Conservation (phyloP, 129 eudicot species). For the Mikania micrantha region DNA sequence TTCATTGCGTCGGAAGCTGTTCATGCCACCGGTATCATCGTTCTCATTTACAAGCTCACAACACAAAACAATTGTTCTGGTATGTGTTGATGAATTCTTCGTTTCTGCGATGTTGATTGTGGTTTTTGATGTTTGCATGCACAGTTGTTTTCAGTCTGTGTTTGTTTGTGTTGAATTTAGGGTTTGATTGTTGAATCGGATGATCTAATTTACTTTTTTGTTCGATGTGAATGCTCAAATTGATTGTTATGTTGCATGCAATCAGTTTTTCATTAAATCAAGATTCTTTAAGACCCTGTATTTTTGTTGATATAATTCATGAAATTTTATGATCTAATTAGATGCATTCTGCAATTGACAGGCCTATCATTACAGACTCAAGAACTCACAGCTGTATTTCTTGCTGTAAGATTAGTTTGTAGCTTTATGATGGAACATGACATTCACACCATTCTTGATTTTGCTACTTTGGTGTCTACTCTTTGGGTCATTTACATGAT, state of each 20-base stretch:
- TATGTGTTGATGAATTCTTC: background rate
- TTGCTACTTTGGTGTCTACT: constrained; percentile 59
- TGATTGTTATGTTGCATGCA: background rate
- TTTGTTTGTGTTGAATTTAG: background rate
- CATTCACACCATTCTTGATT: constrained; percentile 82
- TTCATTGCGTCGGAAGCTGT: constrained; percentile 66
- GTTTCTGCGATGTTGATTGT: too few relatives aligned
- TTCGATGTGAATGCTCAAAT: background rate
- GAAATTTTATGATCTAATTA: too few relatives aligned
- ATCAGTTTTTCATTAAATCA: background rate
- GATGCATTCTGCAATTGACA: constrained; percentile 15
- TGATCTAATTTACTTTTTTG: background rate
- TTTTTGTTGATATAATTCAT: background rate
- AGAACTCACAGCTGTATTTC: constrained; percentile 79
- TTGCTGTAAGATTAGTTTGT: constrained; percentile 63
- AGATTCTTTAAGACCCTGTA: background rate
- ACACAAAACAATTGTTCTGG: constrained; percentile 78
- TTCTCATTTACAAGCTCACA: constrained; percentile 74
- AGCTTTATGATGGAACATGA: constrained; percentile 69
- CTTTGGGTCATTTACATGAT: constrained; percentile 92
- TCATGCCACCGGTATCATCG: constrained; percentile 69
- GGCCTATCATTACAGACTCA: constrained; percentile 91
- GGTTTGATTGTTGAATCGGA: background rate
- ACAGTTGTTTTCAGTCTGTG: background rate
- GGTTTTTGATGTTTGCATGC: too few relatives aligned